Evolutionary conservation across 139 green algal genomes (phyloP).

Genomic region (Volvox reticuliferus): DNA sequence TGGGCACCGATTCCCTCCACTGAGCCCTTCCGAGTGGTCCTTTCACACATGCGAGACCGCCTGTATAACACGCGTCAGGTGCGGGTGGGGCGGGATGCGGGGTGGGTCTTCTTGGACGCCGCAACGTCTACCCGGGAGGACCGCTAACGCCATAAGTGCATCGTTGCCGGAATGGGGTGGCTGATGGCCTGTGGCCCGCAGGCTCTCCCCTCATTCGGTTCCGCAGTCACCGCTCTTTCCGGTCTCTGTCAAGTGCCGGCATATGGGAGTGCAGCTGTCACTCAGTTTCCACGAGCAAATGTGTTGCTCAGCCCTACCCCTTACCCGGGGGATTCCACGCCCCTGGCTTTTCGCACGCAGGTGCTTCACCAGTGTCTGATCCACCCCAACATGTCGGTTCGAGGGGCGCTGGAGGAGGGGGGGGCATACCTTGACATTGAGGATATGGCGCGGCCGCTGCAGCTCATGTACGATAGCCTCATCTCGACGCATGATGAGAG

Average conservation of each 20-base stretch:
- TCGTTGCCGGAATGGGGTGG: too few species aligned
- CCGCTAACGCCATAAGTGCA: too few species aligned
- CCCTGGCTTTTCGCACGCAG: constrained; percentile 38
- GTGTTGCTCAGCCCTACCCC: too few species aligned
- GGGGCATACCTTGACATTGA: constrained; percentile 58
- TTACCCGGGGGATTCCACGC: background rate
- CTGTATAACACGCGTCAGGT: constrained; percentile 58
- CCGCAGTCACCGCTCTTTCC: too few species aligned
- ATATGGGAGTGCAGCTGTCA: too few species aligned
- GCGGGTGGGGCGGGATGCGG: background rate
- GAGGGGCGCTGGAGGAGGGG: constrained; percentile 55
- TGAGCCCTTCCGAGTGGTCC: constrained; percentile 95
- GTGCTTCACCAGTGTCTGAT: constrained; percentile 86
- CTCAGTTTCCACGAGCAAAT: too few species aligned
- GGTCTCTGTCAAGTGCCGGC: too few species aligned
- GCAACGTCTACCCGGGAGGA: too few species aligned
- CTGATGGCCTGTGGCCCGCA: too few species aligned
- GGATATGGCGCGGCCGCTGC: constrained; percentile 66
- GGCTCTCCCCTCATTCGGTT: too few species aligned
- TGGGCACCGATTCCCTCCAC: constrained; percentile 74
- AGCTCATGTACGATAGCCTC: constrained; percentile 90
- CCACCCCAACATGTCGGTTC: constrained; percentile 67
- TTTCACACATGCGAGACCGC: constrained; percentile 87
- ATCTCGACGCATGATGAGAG: constrained; percentile 81
- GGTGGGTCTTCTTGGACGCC: too few species aligned